phyloP scores from a whole-genome alignment of 2,329 filamentous ascomycete genomes.

The Pyrenochaeta sp. region DNA sequence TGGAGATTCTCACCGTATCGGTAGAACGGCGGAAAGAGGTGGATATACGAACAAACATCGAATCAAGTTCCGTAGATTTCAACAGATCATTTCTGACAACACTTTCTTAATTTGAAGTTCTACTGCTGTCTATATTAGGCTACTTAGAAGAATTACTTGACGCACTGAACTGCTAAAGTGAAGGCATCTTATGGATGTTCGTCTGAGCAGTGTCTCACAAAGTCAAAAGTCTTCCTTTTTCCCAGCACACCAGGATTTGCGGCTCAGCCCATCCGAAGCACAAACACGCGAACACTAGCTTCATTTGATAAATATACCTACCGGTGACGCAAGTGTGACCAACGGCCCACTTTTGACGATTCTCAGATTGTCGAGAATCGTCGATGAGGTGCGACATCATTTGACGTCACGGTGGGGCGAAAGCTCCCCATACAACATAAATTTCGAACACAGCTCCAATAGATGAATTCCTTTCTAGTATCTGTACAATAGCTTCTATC shows the following conservation, averaged over 20 bases:
- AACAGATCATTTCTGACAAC: no score
- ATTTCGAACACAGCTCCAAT: slow-evolving; percentile 11
- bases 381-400: slow-evolving; percentile 15
- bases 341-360: slow-evolving; percentile 2
- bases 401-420: slow-evolving; percentile 29
- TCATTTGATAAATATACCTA: slow-evolving; percentile 10
- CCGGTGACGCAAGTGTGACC: slow-evolving; percentile 9
- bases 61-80: no score
- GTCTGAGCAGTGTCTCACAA: neutral
- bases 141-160: no score
- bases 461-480: slow-evolving; percentile 3
- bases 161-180: no score
- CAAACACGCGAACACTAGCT: slow-evolving; percentile 7
- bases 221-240: neutral
- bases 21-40: no score
- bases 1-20: no score
- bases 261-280: slow-evolving; percentile 12
- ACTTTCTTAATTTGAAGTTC: no score
- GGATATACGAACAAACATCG: no score
- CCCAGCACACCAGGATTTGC: slow-evolving; percentile 11
- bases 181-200: no score
- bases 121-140: no score
- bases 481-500: slow-evolving; percentile 7
- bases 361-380: slow-evolving; percentile 9
- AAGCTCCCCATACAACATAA: slow-evolving; percentile 13